Evolutionary conservation across 441 rosid species (phyloP), one percentile per base, ranked within the genome.

Genomic region (Manihot esculenta): DNA sequence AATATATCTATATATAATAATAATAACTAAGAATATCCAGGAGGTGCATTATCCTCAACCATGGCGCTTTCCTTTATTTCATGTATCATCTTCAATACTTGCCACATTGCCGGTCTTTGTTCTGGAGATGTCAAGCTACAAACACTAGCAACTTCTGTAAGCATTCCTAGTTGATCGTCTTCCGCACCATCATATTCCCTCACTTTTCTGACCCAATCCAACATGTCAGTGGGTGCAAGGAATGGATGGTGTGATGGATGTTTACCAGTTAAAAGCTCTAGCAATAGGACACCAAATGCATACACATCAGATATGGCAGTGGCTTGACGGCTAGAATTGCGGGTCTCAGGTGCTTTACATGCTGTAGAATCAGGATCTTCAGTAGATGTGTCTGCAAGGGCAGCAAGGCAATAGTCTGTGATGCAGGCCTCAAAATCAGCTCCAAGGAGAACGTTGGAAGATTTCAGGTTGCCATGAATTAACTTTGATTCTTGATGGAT

Each of bases 71-170:
- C 97, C 78, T 92, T 94, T 71, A 94, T 87, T 84, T 89, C 92
- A 57, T 90, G 97, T 66, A 92, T 74, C 97, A 89, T 87, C 87
- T 90, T 90, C 82, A 91, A 70, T 11, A 92, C 95, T 74, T 89
- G 97, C 97, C 97, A 90, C 99, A 90, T 90, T 0, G 94, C 88
- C 0, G 99, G 97, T 72, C 99, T 82, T 75, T 90, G 97, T 54
- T 94, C 97, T 2, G 93, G 88, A 27, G 95, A 88, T 21, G 74
- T 80, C 82, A 71, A 79, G 66, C 87, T 80, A 76, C 97, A 91
- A 20, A 82, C 82, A 53, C 84, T 78, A 30, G 97, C 93, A 57
- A 91, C 88, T 69, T 91, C 92, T 2, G 87, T 74, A 54, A 91
- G 84, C 97, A 94, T 91, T 62, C 77, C 83, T 35, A 90, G 80